phyloP scores from a whole-genome alignment of 164 flowering plant genomes.

The Chimonanthus salicifolius region DNA sequence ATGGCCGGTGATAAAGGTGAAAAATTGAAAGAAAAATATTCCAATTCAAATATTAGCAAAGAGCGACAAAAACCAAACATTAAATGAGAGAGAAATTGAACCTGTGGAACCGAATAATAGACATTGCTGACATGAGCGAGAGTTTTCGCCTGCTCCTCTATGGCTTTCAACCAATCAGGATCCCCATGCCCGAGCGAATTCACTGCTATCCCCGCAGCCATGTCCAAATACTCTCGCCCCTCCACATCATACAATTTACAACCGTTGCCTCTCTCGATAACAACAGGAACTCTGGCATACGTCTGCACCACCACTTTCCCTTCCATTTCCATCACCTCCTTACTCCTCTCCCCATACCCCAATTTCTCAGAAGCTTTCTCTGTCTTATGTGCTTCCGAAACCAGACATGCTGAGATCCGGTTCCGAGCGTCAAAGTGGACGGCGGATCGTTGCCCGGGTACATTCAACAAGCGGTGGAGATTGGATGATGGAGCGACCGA shows the following conservation, averaged over 20 bases:
- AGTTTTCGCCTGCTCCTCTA: constrained; percentile 49
- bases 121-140: constrained; percentile 81
- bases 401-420: constrained; percentile 25
- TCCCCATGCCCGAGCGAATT: constrained; percentile 91
- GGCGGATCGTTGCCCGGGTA: neutral
- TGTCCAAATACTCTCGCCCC: constrained; percentile 82
- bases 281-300: constrained; percentile 66
- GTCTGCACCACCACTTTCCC: constrained; percentile 61
- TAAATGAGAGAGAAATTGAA: constrained; percentile 13
- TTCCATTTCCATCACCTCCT: constrained; percentile 61
- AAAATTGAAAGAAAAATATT: neutral
- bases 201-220: constrained; percentile 82
- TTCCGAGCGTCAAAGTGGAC: neutral
- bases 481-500: constrained; percentile 6
- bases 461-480: constrained; percentile 7
- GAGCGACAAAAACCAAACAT: constrained; percentile 4
- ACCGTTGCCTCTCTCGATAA: constrained; percentile 63
- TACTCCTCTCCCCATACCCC: constrained; percentile 19
- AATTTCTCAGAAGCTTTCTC: constrained; percentile 9
- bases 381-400: constrained; percentile 20
- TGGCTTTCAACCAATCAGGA: constrained; percentile 65
- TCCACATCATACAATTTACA: constrained; percentile 78
- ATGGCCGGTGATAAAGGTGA: neutral
- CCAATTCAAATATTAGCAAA: neutral
- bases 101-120: constrained; percentile 74